Percentiles rank a stretch among this genome's conserved stretches.
These are phyloP conservation scores for Tricholoma matsutake DNA, from an alignment of 768 basidiomycete genomes.

Conservation along the genomic window DNA sequence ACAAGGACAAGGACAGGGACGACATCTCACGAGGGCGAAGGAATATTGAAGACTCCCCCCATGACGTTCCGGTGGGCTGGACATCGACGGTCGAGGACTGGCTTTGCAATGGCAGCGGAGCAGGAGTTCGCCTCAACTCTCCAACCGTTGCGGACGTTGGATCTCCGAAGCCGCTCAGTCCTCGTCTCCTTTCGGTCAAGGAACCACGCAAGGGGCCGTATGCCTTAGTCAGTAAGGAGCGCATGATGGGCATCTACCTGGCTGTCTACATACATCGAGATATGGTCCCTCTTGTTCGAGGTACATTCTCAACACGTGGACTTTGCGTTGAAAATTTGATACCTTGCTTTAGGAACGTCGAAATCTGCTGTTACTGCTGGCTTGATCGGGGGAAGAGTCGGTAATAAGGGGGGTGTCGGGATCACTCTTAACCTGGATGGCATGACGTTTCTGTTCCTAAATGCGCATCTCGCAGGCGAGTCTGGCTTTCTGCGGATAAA, in stretches of 20 bases:
- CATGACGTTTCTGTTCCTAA: conserved; percentile 85
- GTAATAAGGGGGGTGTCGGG: conserved; percentile 94
- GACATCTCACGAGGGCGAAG: conserved; percentile 29
- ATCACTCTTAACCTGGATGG: conserved; percentile 81
- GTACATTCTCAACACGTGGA: conserved; percentile 25
- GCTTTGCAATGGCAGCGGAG: conserved; percentile 48
- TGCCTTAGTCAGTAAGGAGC: conserved; percentile 80
- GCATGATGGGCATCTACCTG: conserved; percentile 87
- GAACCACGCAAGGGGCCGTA: conserved; percentile 69
- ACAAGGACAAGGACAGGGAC: conserved; percentile 38
- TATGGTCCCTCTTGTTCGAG: conserved; percentile 58
- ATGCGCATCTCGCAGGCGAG: conserved; percentile 85
- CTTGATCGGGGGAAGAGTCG: conserved; percentile 84
- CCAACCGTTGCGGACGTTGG: conserved; percentile 43
- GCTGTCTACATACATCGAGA: conserved; percentile 75
- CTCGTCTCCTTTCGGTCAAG: conserved; percentile 36
- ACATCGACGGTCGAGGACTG: conserved; percentile 75
- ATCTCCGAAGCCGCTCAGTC: conserved; percentile 38
- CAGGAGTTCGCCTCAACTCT: conserved; percentile 25
- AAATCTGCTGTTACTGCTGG: conserved; percentile 86
- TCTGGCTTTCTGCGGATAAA: background rate
- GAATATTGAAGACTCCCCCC: conserved; percentile 32
- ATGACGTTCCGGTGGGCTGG: conserved; percentile 56
- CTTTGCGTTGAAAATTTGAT: conserved; percentile 8
- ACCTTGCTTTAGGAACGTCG: conserved; percentile 51